Conservation (phyloP, 192 early-diverging fungal species). For the Coemansia biformis region DNA sequence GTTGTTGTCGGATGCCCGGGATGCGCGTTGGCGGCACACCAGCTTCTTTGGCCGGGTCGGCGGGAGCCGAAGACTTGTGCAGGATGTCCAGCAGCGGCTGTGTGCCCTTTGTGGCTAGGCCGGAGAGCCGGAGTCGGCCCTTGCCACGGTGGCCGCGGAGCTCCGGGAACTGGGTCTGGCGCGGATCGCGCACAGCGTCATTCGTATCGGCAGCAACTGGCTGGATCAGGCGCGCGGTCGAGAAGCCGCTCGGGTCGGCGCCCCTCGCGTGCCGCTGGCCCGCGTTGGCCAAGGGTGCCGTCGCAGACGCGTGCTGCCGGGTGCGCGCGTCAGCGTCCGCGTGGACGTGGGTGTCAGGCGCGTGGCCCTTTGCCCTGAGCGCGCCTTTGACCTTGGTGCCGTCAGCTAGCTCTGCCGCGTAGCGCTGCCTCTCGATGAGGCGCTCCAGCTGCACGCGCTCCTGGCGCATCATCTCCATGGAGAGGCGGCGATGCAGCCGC, state of each 20-base stretch:
- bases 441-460: slow-evolving; percentile 40
- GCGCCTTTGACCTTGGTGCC: background rate
- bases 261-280: slow-evolving; percentile 4
- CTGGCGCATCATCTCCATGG: slow-evolving; percentile 42
- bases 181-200: slow-evolving; percentile 19
- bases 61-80: slow-evolving; percentile 3
- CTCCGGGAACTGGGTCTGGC: slow-evolving; percentile 40
- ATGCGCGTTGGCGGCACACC: slow-evolving; percentile 32
- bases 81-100: slow-evolving; percentile 39
- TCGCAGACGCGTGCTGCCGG: background rate
- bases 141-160: slow-evolving; percentile 24
- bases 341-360: slow-evolving; percentile 2
- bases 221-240: slow-evolving; percentile 34
- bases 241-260: slow-evolving; percentile 8
- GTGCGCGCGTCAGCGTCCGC: too few species aligned
- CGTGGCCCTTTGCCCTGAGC: background rate
- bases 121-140: slow-evolving; percentile 12
- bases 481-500: slow-evolving; percentile 41
- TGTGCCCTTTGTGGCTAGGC: slow-evolving; percentile 14
- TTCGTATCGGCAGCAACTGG: slow-evolving; percentile 34
- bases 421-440: slow-evolving; percentile 24
- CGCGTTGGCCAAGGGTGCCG: slow-evolving; percentile 1
- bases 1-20: slow-evolving; percentile 24
- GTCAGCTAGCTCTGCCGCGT: slow-evolving; percentile 10
- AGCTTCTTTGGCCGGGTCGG: slow-evolving; percentile 1